Evolutionary conservation across 2,329 filamentous ascomycete species (phyloP).

Genomic region (Akanthomyces uredinophilus): DNA sequence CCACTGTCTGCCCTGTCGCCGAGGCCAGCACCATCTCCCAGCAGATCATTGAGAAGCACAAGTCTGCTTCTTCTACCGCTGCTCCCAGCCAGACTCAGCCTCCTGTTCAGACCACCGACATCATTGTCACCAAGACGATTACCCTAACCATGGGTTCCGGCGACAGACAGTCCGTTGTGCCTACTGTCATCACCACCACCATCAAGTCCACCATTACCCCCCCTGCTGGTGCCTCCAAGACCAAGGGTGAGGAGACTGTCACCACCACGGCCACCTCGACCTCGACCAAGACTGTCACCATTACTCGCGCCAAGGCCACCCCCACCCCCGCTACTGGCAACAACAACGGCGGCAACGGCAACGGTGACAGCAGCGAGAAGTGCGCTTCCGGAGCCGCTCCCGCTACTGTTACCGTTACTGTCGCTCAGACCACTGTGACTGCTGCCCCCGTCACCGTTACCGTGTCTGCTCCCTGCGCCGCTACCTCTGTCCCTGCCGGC

Average conservation of each 20-base stretch:
- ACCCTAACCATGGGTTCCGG: constrained; percentile 32
- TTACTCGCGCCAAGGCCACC: constrained; percentile 24
- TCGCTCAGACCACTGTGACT: constrained; percentile 18
- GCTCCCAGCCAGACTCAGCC: constrained; percentile 27
- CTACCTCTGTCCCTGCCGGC: background rate
- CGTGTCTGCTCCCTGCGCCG: constrained; percentile 22
- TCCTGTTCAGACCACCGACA: constrained; percentile 20
- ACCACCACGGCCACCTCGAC: constrained; percentile 35
- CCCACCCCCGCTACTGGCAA: constrained; percentile 16
- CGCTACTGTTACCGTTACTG: constrained; percentile 21
- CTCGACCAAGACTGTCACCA: constrained; percentile 31
- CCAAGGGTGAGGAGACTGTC: constrained; percentile 26
- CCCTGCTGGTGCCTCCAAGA: constrained; percentile 18
- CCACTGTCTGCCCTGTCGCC: constrained; percentile 41
- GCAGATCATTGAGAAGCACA: constrained; percentile 31
- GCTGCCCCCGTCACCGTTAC: constrained; percentile 25
- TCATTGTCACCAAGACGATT: constrained; percentile 29
- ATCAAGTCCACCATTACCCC: constrained; percentile 29
- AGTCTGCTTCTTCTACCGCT: constrained; percentile 19
- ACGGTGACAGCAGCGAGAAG: background rate
- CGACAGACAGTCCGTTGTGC: constrained; percentile 26
- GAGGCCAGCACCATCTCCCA: constrained; percentile 37
- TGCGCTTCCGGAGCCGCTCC: background rate
- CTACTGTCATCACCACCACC: constrained; percentile 40
- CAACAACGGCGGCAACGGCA: background rate